Evolutionary conservation across 495 filamentous ascomycete genomes (phyloP), one percentile per base, ranked within the genome.

Genomic region (Aspergillus nanangensis): DNA sequence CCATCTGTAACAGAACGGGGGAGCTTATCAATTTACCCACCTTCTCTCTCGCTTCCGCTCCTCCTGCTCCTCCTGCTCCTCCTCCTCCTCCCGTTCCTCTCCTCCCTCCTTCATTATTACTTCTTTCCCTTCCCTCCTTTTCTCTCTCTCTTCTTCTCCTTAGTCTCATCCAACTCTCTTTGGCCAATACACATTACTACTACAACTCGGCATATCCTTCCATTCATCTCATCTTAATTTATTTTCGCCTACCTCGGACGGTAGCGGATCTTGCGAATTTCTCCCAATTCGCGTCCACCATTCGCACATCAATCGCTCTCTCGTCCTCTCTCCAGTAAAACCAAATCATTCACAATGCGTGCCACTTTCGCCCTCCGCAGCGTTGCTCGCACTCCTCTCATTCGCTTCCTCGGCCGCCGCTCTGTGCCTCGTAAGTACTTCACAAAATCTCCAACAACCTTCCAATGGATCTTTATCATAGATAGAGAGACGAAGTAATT

Each of bases 351-450:
- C 62, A 76, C 50, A 54, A 83, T 92, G 84, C 81, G 76, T 58
- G 71, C 79, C 47, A 86, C 88, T 47, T 70, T 72, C 57, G 76
- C 70, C 53, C 75, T 92, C 47, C 79, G 82, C 57, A 80, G 81
- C 62, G 81, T 80, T 55, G 77, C 80, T 53, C 84, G 88, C 50
- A 85, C 79, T 32, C 89, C 89, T 41, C 70, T 95, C 66, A 98
- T 98, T 61, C 82, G 84, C 51, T 98, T 98, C 73, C 52, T 97
- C 36, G 93, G 93, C 61, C 93, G 90, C 75, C 84, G 93, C 45
- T 74, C 82, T 19, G 72, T 80, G 51, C 92, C 91, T 54, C 67
- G 92, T 96, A 77, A 39, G 86, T 76, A 38, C 33, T 21, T 42
- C 40, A 17, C 4, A 7, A 3, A 3, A 10, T 17, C 18, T n/a